Percentiles rank a stretch among this genome's conserved stretches.
These are phyloP conservation scores for Claviceps quebecensis DNA, from an alignment of 2,329 filamentous ascomycete genomes.

Conservation along the genomic window DNA sequence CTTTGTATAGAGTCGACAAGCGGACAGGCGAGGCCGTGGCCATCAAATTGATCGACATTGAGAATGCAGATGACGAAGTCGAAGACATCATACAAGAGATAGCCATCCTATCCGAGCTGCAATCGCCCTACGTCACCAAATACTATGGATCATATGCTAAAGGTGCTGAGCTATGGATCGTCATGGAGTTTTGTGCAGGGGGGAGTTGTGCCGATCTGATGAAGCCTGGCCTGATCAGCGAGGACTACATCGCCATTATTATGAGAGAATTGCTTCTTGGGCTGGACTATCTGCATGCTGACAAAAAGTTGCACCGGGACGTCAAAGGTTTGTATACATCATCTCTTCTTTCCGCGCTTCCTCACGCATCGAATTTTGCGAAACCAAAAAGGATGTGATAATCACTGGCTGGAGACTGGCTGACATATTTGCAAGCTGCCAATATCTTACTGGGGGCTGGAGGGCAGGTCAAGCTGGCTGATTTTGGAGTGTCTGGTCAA, in stretches of 20 bases:
- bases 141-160: slow-evolving; percentile 97
- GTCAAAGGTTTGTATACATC: slow-evolving; percentile 58
- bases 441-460: slow-evolving; percentile 82
- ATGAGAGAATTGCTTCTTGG: slow-evolving; percentile 79
- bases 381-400: not conserved
- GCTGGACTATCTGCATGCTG: slow-evolving; percentile 81
- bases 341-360: not conserved
- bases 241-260: slow-evolving; percentile 96
- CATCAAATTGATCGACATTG: slow-evolving; percentile 97
- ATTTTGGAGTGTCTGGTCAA: slow-evolving; percentile 95
- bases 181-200: slow-evolving; percentile 98
- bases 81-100: slow-evolving; percentile 99
- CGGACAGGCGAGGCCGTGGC: slow-evolving; percentile 85
- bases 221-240: slow-evolving; percentile 80
- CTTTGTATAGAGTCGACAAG: slow-evolving; percentile 63
- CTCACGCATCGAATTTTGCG: too few species aligned
- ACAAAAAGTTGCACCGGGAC: slow-evolving; percentile 92
- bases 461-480: slow-evolving; percentile 91
- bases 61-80: slow-evolving; percentile 97
- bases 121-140: slow-evolving; percentile 92
- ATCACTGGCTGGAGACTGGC: not conserved
- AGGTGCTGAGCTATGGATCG: slow-evolving; percentile 94
- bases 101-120: slow-evolving; percentile 87
- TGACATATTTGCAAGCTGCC: slow-evolving; percentile 45
- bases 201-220: slow-evolving; percentile 92